phyloP scores from a whole-genome alignment of 768 basidiomycete genomes.

The Phlebiopsis flavidoalba region DNA sequence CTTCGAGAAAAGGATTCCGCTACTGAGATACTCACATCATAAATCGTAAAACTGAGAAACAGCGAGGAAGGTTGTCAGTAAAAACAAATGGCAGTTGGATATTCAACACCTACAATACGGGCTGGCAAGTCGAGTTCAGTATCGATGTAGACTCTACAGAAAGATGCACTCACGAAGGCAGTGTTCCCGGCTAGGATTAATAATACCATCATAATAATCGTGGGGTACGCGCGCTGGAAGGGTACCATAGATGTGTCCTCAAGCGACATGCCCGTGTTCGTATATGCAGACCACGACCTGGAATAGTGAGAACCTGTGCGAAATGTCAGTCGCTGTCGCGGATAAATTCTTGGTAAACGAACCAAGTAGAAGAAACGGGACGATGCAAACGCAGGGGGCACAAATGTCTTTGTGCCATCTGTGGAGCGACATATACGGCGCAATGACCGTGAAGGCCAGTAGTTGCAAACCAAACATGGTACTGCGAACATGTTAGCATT shows the following conservation, averaged over 20 bases:
- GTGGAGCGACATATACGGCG: slow-evolving; percentile 66
- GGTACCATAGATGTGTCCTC: slow-evolving; percentile 90
- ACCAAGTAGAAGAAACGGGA: slow-evolving; percentile 64
- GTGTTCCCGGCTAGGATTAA: slow-evolving; percentile 92
- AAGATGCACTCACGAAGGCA: slow-evolving; percentile 72
- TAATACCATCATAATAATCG: slow-evolving; percentile 68
- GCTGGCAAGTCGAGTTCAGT: slow-evolving; percentile 36
- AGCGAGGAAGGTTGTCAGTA: not conserved
- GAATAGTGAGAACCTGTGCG: slow-evolving; percentile 72
- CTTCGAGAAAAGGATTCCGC: not conserved
- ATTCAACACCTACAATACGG: slow-evolving; percentile 64
- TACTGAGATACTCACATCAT: slow-evolving; percentile 51
- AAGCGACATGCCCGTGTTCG: slow-evolving; percentile 84
- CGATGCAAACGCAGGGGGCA: slow-evolving; percentile 53
- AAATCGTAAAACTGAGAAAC: slow-evolving; percentile 61
- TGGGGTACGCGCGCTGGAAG: slow-evolving; percentile 80
- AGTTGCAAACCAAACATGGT: slow-evolving; percentile 72
- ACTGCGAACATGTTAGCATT: slow-evolving; percentile 42
- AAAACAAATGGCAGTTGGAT: not conserved
- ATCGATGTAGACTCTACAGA: not conserved
- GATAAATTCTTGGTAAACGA: slow-evolving; percentile 9
- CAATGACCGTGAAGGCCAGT: slow-evolving; percentile 64
- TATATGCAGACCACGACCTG: slow-evolving; percentile 84
- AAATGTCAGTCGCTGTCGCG: not conserved
- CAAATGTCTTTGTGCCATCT: slow-evolving; percentile 60